Conservation (phyloP, 2,329 filamentous ascomycete genomes). For the Talaromyces sp. region DNA sequence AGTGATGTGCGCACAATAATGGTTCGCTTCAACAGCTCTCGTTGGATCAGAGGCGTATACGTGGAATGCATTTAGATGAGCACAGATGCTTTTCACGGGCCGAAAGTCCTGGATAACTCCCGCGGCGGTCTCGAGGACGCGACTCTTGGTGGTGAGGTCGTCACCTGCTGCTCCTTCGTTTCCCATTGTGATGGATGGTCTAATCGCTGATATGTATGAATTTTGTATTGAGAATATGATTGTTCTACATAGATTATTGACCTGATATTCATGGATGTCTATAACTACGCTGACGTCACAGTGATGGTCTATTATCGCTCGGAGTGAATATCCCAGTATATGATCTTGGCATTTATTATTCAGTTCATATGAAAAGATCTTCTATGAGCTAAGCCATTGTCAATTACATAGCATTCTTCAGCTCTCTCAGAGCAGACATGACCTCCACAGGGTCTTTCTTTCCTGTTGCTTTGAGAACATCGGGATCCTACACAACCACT, state of each 20-base stretch:
- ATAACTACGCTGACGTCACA: neutral
- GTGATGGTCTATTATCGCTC: neutral
- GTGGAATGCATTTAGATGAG: conserved; percentile 83
- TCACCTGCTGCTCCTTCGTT: conserved; percentile 26
- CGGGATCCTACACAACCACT: conserved; percentile 60
- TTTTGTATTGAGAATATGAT: neutral
- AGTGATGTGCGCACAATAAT: conserved; percentile 78
- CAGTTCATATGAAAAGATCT: neutral
- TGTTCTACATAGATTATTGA: neutral
- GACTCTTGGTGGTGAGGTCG: conserved; percentile 34
- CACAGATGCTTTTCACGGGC: conserved; percentile 71
- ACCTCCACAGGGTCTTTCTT: conserved; percentile 76
- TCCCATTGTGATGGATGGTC: neutral
- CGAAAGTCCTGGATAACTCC: conserved; percentile 51
- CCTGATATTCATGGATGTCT: neutral
- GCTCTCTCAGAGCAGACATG: conserved; percentile 78
- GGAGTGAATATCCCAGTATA: neutral
- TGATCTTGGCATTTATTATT: neutral
- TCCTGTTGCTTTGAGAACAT: conserved; percentile 78
- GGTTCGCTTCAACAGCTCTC: conserved; percentile 71
- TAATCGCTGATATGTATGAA: neutral
- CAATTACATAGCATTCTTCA: conserved; percentile 63
- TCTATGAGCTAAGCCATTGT: too few species aligned
- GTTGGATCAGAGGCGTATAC: conserved; percentile 70
- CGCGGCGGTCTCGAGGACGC: conserved; percentile 39